These are phyloP conservation scores for Bathelium albidoporum DNA, from an alignment of 495 filamentous ascomycete species.

Conservation along the genomic window DNA sequence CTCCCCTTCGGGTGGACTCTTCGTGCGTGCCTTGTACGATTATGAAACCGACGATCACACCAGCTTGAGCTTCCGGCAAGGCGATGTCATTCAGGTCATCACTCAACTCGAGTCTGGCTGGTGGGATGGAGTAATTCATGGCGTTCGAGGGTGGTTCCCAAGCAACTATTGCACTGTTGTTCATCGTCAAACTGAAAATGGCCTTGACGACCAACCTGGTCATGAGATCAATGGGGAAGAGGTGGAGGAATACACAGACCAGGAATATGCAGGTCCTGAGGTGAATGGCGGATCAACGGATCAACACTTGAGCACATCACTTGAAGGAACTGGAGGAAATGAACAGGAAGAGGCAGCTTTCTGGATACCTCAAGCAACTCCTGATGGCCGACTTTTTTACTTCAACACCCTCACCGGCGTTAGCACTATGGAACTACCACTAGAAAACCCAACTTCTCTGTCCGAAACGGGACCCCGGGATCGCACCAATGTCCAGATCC, in stretches of 20 bases:
- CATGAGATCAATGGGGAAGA: constrained; percentile 44
- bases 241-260: constrained; percentile 60
- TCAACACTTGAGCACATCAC: constrained; percentile 48
- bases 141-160: constrained; percentile 92
- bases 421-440: constrained; percentile 83
- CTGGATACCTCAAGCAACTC: constrained; percentile 96
- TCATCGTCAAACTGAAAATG: constrained; percentile 53
- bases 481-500: constrained; percentile 75
- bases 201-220: constrained; percentile 33
- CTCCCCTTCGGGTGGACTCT: constrained; percentile 67
- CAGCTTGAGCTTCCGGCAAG: constrained; percentile 88
- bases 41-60: constrained; percentile 95
- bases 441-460: constrained; percentile 74
- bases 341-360: constrained; percentile 86
- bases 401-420: constrained; percentile 94
- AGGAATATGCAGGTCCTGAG: constrained; percentile 52
- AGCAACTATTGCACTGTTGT: constrained; percentile 95
- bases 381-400: constrained; percentile 89
- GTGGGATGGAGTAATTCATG: constrained; percentile 97
- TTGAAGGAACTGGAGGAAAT: constrained; percentile 54
- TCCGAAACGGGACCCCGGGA: constrained; percentile 80
- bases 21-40: constrained; percentile 92
- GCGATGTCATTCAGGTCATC: constrained; percentile 94
- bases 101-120: constrained; percentile 96
- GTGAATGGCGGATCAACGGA: constrained; percentile 39